A percentile compares a stretch with the other conserved stretches of the same genome.
Conservation (phyloP, 768 basidiomycete species). For the Hericium alpestre region DNA sequence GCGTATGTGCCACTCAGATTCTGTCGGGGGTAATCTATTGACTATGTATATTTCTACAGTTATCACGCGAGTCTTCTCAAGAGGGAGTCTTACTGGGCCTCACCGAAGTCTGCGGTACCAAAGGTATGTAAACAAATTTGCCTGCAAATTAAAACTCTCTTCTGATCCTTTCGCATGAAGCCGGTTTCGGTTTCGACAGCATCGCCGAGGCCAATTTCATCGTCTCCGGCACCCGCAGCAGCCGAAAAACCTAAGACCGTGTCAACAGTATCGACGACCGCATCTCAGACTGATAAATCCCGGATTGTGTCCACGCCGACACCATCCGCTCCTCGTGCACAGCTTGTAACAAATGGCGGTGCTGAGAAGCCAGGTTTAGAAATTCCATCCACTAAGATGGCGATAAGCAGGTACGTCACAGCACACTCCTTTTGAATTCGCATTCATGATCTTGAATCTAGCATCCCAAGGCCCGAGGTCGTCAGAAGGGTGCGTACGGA, state of each 20-base stretch:
- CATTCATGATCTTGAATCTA: slow-evolving; percentile 19
- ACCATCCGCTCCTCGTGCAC: slow-evolving; percentile 52
- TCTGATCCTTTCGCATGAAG: neutral
- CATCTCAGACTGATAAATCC: slow-evolving; percentile 8
- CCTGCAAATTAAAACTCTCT: too few relatives aligned
- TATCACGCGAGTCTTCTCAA: slow-evolving; percentile 71
- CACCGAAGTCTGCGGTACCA: slow-evolving; percentile 17
- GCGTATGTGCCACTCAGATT: slow-evolving; percentile 38
- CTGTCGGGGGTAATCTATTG: neutral
- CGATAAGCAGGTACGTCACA: slow-evolving; percentile 52
- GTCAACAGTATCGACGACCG: slow-evolving; percentile 5
- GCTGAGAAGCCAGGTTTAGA: slow-evolving; percentile 22
- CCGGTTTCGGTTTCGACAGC: slow-evolving; percentile 1
- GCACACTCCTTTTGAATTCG: neutral
- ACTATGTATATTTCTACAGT: slow-evolving; percentile 23
- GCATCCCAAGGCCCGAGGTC: slow-evolving; percentile 72
- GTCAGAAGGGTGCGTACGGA: slow-evolving; percentile 47
- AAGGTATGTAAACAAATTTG: slow-evolving; percentile 21
- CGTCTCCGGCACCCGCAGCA: neutral
- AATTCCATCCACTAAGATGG: slow-evolving; percentile 36
- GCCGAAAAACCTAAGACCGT: slow-evolving; percentile 2
- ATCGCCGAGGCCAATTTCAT: slow-evolving; percentile 5
- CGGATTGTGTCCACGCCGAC: slow-evolving; percentile 24
- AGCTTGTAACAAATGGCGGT: slow-evolving; percentile 24
- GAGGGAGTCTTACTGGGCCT: slow-evolving; percentile 49